A percentile compares a stretch with the other conserved stretches of the same genome.
Conservation (phyloP, 352 stramenopile genomes). For the Paralagenidium karlingii region DNA sequence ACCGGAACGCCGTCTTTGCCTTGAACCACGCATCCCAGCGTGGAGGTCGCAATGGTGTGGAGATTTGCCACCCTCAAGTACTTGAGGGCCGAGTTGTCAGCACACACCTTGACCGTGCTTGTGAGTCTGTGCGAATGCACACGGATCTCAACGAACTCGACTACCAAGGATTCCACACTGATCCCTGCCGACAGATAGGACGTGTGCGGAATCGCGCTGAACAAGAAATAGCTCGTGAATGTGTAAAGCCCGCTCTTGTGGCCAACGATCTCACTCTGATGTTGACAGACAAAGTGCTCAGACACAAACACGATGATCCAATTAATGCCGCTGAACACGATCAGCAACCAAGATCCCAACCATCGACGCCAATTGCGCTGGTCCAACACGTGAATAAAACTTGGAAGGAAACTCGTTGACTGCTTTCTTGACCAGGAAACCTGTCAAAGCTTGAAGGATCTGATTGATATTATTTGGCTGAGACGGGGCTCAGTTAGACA, state of each 20-base stretch:
- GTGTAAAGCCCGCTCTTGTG: slow-evolving; percentile 4
- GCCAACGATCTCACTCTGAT: slow-evolving; percentile 3
- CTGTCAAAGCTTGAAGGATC: slow-evolving; percentile 11
- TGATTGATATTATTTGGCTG: no score
- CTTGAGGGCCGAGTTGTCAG: slow-evolving; percentile 4
- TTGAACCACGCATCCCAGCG: slow-evolving; percentile 1
- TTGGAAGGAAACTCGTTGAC: slow-evolving; percentile 6
- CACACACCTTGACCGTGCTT: slow-evolving; percentile 1
- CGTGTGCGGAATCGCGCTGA: slow-evolving; percentile 2
- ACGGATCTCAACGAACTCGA: slow-evolving; percentile 5
- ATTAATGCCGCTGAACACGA: slow-evolving; percentile 8
- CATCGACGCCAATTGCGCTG: slow-evolving; percentile 7
- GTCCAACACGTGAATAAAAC: slow-evolving; percentile 5
- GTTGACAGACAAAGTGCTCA: slow-evolving; percentile 7
- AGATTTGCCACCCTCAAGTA: slow-evolving; percentile 5
- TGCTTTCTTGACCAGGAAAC: slow-evolving; percentile 7
- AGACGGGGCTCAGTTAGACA: no score
- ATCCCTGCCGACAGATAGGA: slow-evolving; percentile 9
- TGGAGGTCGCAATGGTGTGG: not conserved
- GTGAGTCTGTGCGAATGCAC: not conserved
- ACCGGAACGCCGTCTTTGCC: not conserved
- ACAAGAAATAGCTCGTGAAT: slow-evolving; percentile 8
- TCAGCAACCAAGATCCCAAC: slow-evolving; percentile 10
- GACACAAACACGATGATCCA: slow-evolving; percentile 10
- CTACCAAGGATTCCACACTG: not conserved